Percentiles rank a stretch among this genome's conserved stretches.
These are phyloP conservation scores for Saccharomyces hybrid DNA, from an alignment of 1,139 yeast species.

Conservation along the genomic window DNA sequence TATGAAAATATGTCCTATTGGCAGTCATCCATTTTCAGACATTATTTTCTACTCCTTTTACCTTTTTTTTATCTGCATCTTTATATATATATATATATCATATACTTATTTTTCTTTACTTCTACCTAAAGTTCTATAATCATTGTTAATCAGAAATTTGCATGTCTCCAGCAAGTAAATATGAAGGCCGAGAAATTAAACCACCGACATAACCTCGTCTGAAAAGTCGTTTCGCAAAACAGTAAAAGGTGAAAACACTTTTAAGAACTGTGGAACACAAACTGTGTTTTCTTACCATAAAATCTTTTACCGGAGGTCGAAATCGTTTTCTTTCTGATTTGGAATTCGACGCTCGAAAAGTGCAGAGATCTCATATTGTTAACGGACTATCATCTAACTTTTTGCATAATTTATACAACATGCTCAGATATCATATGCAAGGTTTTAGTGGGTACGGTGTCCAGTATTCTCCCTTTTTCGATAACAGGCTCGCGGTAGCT, in stretches of 20 bases:
- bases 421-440: slow-evolving; percentile 68
- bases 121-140: neutral
- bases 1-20: neutral
- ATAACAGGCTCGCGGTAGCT: slow-evolving; percentile 83
- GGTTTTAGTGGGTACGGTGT: slow-evolving; percentile 87
- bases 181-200: neutral
- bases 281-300: neutral
- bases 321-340: neutral
- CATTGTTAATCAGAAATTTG: neutral
- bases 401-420: slow-evolving; percentile 22
- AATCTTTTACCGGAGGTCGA: neutral
- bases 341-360: neutral
- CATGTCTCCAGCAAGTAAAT: neutral
- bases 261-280: neutral
- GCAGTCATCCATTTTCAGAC: neutral
- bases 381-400: neutral
- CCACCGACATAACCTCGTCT: neutral
- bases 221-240: neutral
- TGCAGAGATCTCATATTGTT: neutral
- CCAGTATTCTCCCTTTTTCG: slow-evolving; percentile 86
- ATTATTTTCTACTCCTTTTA: neutral
- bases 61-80: neutral
- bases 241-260: neutral
- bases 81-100: neutral
- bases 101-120: neutral